Percentiles rank a stretch among this genome's conserved stretches.
These are phyloP conservation scores for Taphrina communis DNA, from an alignment of 1,139 yeast genomes.

Conservation along the genomic window DNA sequence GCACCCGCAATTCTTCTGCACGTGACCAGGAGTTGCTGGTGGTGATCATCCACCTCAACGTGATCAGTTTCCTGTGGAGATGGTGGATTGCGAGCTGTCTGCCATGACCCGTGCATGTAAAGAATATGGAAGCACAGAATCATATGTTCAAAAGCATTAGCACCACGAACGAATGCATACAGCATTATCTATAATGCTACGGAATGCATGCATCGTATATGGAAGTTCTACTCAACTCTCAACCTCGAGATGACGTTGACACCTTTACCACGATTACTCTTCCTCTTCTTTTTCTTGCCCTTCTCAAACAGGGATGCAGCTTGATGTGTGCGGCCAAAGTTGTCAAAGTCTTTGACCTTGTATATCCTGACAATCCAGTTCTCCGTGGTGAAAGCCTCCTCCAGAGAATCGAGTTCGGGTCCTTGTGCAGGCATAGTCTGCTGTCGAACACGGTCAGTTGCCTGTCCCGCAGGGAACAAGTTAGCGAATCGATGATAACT, in stretches of 20 bases:
- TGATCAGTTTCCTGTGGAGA: too few relatives aligned
- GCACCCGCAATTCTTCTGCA: background rate
- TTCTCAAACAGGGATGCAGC: slow-evolving; percentile 45
- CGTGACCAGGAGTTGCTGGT: background rate
- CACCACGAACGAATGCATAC: background rate
- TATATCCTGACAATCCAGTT: slow-evolving; percentile 97
- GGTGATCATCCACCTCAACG: background rate
- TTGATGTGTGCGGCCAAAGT: slow-evolving; percentile 71
- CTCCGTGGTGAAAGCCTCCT: slow-evolving; percentile 93
- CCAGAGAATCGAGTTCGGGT: slow-evolving; percentile 51
- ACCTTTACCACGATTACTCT: slow-evolving; percentile 14
- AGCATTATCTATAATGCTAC: background rate
- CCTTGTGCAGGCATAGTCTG: slow-evolving; percentile 63
- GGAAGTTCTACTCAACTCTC: slow-evolving; percentile 4
- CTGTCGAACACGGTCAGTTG: slow-evolving; percentile 83
- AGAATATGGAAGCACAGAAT: too few relatives aligned
- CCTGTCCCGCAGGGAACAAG: slow-evolving; percentile 69
- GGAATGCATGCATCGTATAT: background rate
- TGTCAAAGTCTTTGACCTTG: slow-evolving; percentile 88
- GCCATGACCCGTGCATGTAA: too few relatives aligned
- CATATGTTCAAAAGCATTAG: too few relatives aligned
- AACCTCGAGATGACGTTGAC: slow-evolving; percentile 2
- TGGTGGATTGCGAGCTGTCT: too few relatives aligned
- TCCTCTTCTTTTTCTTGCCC: slow-evolving; percentile 43
- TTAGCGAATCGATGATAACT: slow-evolving; percentile 81